A percentile compares a stretch with the other conserved stretches of the same genome.
Conservation (phyloP, 805 yeast species). For the Teunomyces stri region DNA sequence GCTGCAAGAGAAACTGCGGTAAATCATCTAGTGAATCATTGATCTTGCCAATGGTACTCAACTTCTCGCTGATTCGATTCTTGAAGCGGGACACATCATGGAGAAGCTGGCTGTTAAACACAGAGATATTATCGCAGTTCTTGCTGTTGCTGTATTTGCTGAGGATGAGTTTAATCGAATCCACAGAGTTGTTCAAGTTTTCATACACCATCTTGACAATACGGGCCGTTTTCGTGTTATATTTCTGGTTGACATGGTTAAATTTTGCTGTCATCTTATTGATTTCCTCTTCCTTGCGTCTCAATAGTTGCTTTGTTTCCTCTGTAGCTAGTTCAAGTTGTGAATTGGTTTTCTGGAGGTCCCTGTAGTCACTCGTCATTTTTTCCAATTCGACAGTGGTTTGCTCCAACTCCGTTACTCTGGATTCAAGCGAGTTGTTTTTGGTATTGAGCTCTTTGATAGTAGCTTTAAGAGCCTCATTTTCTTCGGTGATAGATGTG, state of each 20-base stretch:
- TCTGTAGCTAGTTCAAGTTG: slow-evolving; percentile 1
- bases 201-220: slow-evolving; percentile 11
- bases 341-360: background rate
- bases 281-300: slow-evolving; percentile 6
- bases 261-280: slow-evolving; percentile 8
- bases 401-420: background rate
- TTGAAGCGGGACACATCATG: slow-evolving; percentile 6
- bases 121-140: slow-evolving; percentile 4
- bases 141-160: slow-evolving; percentile 2
- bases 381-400: background rate
- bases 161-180: slow-evolving; percentile 6
- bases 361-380: background rate
- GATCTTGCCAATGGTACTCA: slow-evolving; percentile 7
- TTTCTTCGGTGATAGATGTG: slow-evolving; percentile 20
- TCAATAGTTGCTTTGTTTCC: background rate
- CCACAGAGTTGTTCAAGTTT: slow-evolving; percentile 10
- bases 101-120: slow-evolving; percentile 1
- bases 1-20: slow-evolving; percentile 8
- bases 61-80: slow-evolving; percentile 5
- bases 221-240: slow-evolving; percentile 10
- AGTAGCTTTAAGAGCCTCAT: slow-evolving; percentile 27
- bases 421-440: slow-evolving; percentile 2
- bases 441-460: slow-evolving; percentile 25
- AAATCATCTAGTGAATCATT: slow-evolving; percentile 8
- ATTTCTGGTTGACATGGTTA: slow-evolving; percentile 10